phyloP scores from a whole-genome alignment of 75 land plant species.

The Larix kaempferi region DNA sequence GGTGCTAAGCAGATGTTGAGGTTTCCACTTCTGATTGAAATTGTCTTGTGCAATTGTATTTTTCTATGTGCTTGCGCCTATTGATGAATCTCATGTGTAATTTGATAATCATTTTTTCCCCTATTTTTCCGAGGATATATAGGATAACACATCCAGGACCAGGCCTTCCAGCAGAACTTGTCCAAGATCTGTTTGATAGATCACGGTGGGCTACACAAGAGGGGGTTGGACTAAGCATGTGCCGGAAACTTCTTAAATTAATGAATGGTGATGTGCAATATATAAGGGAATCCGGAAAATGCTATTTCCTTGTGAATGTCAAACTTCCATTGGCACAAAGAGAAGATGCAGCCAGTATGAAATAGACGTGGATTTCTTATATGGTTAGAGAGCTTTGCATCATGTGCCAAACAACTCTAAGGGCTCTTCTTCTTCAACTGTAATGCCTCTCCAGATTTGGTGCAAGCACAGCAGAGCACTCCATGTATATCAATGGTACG shows the following conservation, averaged over 20 bases:
- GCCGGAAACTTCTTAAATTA: conserved; percentile 75
- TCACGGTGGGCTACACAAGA: conserved; percentile 69
- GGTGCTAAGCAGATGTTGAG: not conserved
- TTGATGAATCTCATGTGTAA: not conserved
- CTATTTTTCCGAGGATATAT: not conserved
- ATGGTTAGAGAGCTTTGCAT: too few relatives aligned
- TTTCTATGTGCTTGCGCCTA: not conserved
- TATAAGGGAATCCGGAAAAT: conserved; percentile 73
- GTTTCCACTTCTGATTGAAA: not conserved
- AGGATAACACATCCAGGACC: conserved; percentile 90
- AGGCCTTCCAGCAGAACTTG: conserved; percentile 82
- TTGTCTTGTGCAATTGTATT: not conserved
- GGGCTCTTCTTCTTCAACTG: too few relatives aligned
- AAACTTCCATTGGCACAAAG: conserved; percentile 63
- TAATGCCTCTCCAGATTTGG: too few relatives aligned
- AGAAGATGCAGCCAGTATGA: conserved; percentile 8
- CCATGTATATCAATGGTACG: too few relatives aligned
- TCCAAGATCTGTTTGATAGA: conserved; percentile 90
- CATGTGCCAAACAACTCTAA: too few relatives aligned
- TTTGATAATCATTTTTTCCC: not conserved
- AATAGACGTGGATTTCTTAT: too few relatives aligned
- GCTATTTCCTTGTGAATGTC: conserved; percentile 60
- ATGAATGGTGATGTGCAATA: conserved; percentile 93
- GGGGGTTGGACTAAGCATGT: conserved; percentile 89
- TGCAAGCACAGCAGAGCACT: too few relatives aligned